Conservation (phyloP, 2,329 filamentous ascomycete genomes). For the Ophiostoma ips region DNA sequence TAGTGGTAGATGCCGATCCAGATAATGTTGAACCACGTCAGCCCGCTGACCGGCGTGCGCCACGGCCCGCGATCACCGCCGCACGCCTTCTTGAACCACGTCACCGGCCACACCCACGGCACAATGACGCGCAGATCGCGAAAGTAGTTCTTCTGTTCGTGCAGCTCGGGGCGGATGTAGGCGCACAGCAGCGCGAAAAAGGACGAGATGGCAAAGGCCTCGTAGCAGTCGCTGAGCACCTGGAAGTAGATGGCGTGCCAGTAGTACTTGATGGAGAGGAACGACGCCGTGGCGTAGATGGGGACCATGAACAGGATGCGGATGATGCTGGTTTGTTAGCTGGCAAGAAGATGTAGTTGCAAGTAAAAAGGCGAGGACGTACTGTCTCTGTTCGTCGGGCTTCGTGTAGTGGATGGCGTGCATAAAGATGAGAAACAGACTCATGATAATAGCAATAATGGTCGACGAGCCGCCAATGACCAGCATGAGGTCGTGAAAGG, state of each 20-base stretch:
- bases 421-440: conserved; percentile 42
- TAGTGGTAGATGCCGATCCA: conserved; percentile 79
- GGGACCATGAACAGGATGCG: conserved; percentile 83
- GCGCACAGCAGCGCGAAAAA: conserved; percentile 76
- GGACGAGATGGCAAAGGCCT: conserved; percentile 75
- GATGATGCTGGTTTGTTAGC: conserved; percentile 47
- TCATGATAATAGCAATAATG: conserved; percentile 36
- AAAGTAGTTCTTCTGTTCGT: conserved; percentile 73
- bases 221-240: conserved; percentile 72
- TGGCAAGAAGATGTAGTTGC: background rate
- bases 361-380: conserved; percentile 15
- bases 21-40: conserved; percentile 84
- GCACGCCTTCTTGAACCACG: conserved; percentile 55
- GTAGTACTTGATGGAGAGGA: conserved; percentile 62
- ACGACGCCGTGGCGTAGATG: conserved; percentile 61
- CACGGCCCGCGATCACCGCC: conserved; percentile 55
- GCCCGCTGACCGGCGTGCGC: conserved; percentile 61
- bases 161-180: conserved; percentile 63
- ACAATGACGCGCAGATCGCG: conserved; percentile 48
- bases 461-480: conserved; percentile 35
- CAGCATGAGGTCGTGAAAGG: conserved; percentile 41
- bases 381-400: conserved; percentile 45
- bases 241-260: conserved; percentile 68
- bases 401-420: conserved; percentile 49
- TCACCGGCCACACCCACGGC: conserved; percentile 63